Percentiles rank a stretch among this genome's conserved stretches.
Conservation (phyloP, 106 monocot species). For the Dioscorea dumetorum region DNA sequence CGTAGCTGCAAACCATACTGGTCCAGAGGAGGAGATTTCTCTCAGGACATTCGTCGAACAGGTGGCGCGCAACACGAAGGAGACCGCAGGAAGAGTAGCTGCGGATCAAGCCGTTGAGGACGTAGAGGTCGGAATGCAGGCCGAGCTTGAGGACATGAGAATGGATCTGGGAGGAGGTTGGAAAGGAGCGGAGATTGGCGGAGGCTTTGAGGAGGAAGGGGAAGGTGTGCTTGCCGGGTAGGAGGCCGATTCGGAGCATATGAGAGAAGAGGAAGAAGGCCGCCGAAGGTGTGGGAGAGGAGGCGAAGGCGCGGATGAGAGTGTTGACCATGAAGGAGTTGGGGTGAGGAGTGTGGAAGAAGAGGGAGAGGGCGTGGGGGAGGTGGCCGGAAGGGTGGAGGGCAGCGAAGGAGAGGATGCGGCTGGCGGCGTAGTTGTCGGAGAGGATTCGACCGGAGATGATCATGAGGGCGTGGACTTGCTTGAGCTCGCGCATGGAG, state of each 20-base stretch:
- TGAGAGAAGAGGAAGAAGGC: constrained; percentile 7
- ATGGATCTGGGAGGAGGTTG: not conserved
- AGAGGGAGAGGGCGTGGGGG: constrained; percentile 1
- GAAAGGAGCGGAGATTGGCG: not conserved
- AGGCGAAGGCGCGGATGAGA: constrained; percentile 1
- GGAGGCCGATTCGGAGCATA: not conserved
- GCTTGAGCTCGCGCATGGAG: too few species aligned
- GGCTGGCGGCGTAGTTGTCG: too few species aligned
- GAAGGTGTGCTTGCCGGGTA: constrained; percentile 9
- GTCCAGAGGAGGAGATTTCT: constrained; percentile 4
- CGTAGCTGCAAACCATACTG: constrained; percentile 3
- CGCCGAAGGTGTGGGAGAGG: too few species aligned
- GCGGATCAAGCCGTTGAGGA: constrained; percentile 1
- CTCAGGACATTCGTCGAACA: constrained; percentile 1
- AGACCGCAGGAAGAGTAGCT: constrained; percentile 5
- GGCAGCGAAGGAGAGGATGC: not conserved
- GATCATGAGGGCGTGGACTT: too few species aligned
- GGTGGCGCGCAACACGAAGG: not conserved
- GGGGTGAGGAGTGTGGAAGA: not conserved
- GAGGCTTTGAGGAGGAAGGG: constrained; percentile 12
- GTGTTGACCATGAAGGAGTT: constrained; percentile 7
- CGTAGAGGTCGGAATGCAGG: not conserved
- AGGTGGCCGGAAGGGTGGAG: constrained; percentile 8
- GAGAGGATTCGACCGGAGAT: too few species aligned
- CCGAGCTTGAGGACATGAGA: constrained; percentile 1